Evolutionary conservation across 2,329 filamentous ascomycete genomes (phyloP).

Genomic region (Ceratocystis destructans): DNA sequence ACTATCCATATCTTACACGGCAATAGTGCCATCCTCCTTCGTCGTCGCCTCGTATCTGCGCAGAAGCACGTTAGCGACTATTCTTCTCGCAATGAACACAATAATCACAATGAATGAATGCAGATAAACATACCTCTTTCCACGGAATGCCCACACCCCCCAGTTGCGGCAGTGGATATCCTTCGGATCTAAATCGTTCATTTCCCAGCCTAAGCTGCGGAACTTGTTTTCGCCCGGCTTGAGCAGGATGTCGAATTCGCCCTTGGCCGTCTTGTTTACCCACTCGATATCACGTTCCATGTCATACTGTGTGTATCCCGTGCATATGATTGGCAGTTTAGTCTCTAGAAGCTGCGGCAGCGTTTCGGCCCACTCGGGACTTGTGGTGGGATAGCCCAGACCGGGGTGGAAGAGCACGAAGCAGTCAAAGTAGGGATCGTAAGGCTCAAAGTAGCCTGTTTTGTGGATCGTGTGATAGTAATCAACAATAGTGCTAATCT

Average conservation of each 20-base stretch:
- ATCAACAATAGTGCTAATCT: constrained; percentile 94
- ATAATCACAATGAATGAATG: neutral
- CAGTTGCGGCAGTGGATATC: constrained; percentile 94
- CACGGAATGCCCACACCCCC: constrained; percentile 93
- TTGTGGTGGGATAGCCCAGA: constrained; percentile 81
- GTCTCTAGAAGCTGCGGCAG: constrained; percentile 83
- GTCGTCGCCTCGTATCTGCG: constrained; percentile 49
- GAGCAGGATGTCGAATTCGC: constrained; percentile 84
- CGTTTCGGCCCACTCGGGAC: constrained; percentile 88
- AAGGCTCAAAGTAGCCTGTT: constrained; percentile 79
- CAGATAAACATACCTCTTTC: constrained; percentile 60
- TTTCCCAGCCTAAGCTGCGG: constrained; percentile 86
- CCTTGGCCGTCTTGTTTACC: constrained; percentile 70
- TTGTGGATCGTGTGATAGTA: constrained; percentile 96
- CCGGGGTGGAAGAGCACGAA: constrained; percentile 96
- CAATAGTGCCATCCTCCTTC: constrained; percentile 29
- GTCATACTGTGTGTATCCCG: constrained; percentile 90
- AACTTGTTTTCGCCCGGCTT: constrained; percentile 91
- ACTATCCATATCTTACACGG: constrained; percentile 16
- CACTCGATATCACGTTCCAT: constrained; percentile 87
- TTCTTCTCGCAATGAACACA: no score
- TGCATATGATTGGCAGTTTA: constrained; percentile 86
- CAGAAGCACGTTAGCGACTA: constrained; percentile 25
- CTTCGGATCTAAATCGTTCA: constrained; percentile 89
- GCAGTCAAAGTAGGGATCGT: constrained; percentile 96